A percentile compares a stretch with the other conserved stretches of the same genome.
Evolutionary conservation across 2,329 filamentous ascomycete species (phyloP).

Genomic region (Didymella glomerata): DNA sequence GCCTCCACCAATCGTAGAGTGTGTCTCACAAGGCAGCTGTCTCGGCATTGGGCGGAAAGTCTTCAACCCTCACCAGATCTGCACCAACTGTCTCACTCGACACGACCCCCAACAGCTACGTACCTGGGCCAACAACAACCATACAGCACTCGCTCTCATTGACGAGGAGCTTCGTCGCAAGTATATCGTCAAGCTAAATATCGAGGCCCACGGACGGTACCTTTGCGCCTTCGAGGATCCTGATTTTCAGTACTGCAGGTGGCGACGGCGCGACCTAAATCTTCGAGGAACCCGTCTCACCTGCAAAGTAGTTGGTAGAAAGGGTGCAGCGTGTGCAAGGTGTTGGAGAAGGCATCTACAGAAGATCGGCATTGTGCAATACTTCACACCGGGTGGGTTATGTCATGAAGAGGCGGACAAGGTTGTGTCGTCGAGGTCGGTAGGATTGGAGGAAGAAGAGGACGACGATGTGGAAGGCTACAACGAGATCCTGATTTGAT

Average conservation of each 20-base stretch:
- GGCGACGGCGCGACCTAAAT: conserved; percentile 38
- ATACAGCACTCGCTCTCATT: conserved; percentile 25
- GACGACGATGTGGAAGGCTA: conserved; percentile 41
- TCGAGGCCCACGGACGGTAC: conserved; percentile 34
- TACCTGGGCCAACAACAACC: conserved; percentile 28
- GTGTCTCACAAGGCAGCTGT: conserved; percentile 32
- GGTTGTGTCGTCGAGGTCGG: conserved; percentile 27
- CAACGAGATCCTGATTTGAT: conserved; percentile 27
- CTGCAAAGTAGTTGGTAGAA: conserved; percentile 31
- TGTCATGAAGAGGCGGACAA: conserved; percentile 42
- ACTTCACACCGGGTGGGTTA: conserved; percentile 40
- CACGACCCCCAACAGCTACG: conserved; percentile 39
- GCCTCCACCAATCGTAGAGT: conserved; percentile 37
- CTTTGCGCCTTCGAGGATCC: conserved; percentile 42
- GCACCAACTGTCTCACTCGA: conserved; percentile 35
- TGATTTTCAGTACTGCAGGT: conserved; percentile 36
- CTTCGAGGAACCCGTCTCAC: conserved; percentile 33
- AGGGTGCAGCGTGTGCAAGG: conserved; percentile 34
- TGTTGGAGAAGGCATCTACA: conserved; percentile 38
- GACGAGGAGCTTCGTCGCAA: conserved; percentile 33
- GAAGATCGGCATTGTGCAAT: conserved; percentile 36
- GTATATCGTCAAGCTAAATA: conserved; percentile 32
- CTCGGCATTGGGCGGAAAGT: conserved; percentile 42
- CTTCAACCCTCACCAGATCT: conserved; percentile 30
- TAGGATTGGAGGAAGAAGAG: conserved; percentile 28